phyloP scores from a whole-genome alignment of 257 asterid genomes.

The Ophiorrhiza pumila region DNA sequence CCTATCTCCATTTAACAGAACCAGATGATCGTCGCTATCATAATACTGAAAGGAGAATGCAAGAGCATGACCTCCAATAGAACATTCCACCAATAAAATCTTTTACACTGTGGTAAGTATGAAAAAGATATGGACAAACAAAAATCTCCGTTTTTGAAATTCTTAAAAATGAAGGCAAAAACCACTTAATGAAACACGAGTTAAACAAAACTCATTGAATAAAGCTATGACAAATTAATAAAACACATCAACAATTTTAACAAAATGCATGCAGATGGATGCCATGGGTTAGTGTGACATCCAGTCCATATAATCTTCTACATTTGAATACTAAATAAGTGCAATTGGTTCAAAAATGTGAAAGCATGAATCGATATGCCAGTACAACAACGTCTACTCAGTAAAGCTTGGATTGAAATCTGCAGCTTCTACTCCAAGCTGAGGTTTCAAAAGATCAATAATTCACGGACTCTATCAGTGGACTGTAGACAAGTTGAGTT shows the following conservation, averaged over 20 bases:
- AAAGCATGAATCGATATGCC: not conserved
- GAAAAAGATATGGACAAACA: not conserved
- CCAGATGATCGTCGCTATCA: not conserved
- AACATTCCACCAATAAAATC: not conserved
- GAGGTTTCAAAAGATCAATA: not conserved
- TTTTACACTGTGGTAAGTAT: no score
- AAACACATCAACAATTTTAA: not conserved
- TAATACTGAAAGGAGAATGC: not conserved
- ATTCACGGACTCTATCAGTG: not conserved
- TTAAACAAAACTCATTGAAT: not conserved
- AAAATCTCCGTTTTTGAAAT: not conserved
- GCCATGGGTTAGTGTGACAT: not conserved
- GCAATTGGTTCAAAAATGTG: not conserved
- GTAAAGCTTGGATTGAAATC: not conserved
- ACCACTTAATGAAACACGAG: not conserved
- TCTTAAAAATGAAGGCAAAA: not conserved
- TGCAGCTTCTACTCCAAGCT: not conserved
- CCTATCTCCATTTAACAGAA: not conserved
- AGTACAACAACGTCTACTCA: no score
- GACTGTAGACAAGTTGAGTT: not conserved
- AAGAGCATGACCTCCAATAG: not conserved
- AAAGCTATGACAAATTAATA: not conserved
- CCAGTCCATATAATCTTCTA: not conserved
- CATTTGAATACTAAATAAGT: no score
- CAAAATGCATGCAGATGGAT: not conserved